Conservation (phyloP, 2,329 filamentous ascomycete genomes). For the Madurella fahalii region DNA sequence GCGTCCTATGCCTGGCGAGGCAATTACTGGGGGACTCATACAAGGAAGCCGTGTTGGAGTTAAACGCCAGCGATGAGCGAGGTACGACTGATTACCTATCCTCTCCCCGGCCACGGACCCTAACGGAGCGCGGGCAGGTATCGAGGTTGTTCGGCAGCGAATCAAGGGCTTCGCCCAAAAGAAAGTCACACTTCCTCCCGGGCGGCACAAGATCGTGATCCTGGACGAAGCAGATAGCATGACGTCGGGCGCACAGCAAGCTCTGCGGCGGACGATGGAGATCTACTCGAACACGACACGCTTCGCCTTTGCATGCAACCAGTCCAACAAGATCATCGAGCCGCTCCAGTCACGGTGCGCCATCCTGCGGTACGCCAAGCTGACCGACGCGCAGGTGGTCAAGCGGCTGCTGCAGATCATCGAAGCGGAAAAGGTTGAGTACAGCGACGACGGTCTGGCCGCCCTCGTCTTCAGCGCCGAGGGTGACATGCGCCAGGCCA, state of each 20-base stretch:
- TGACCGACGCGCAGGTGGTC: conserved; percentile 90
- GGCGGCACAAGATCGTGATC: conserved; percentile 93
- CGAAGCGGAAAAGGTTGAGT: conserved; percentile 84
- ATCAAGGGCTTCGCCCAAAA: conserved; percentile 99
- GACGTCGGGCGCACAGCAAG: conserved; percentile 95
- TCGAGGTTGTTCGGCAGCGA: conserved; percentile 93
- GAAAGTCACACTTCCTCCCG: conserved; percentile 89
- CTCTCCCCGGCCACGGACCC: neutral
- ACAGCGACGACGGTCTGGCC: conserved; percentile 88
- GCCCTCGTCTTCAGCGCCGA: conserved; percentile 97
- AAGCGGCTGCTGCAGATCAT: conserved; percentile 89
- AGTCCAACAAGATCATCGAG: conserved; percentile 99
- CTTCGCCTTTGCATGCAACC: conserved; percentile 97
- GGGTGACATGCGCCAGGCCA: conserved; percentile 97
- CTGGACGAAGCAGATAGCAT: conserved; percentile 98
- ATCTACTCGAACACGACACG: conserved; percentile 95
- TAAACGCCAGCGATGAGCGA: conserved; percentile 95
- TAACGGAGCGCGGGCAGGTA: conserved; percentile 51
- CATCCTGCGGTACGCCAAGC: conserved; percentile 85
- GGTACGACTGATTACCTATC: conserved; percentile 40
- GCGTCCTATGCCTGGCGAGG: conserved; percentile 84
- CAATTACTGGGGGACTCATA: conserved; percentile 90
- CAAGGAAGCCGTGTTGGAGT: conserved; percentile 93
- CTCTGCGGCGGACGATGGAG: conserved; percentile 93
- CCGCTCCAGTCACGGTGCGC: conserved; percentile 96